Evolutionary conservation across 1,139 yeast genomes (phyloP).

Genomic region (Spencermartinsiella ligniputridi): DNA sequence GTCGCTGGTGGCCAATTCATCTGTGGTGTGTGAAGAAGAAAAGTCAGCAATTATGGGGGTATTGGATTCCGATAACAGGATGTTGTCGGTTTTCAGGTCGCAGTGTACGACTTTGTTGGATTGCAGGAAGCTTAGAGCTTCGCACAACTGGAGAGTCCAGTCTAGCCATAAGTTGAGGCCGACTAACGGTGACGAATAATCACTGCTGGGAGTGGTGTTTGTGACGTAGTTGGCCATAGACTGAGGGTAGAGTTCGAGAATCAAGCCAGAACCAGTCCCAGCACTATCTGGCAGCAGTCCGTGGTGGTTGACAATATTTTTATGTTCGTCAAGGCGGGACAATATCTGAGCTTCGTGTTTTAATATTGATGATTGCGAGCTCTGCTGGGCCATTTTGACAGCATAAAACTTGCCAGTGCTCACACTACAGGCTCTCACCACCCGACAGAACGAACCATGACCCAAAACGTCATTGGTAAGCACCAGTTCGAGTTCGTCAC

Average conservation of each 20-base stretch:
- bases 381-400: constrained; percentile 15
- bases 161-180: constrained; percentile 17
- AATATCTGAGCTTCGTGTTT: constrained; percentile 18
- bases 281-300: constrained; percentile 14
- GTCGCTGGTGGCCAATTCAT: neutral
- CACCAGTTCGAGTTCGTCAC: neutral
- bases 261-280: constrained; percentile 14
- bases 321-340: constrained; percentile 2
- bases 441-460: constrained; percentile 19
- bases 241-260: constrained; percentile 16
- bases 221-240: constrained; percentile 15
- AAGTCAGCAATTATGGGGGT: constrained; percentile 23
- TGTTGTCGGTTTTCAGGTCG: constrained; percentile 88
- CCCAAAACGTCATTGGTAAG: constrained; percentile 12
- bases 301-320: constrained; percentile 14
- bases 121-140: constrained; percentile 56
- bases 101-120: constrained; percentile 59
- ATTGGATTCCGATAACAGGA: constrained; percentile 51
- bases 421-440: constrained; percentile 10
- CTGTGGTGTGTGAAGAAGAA: constrained; percentile 22
- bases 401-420: constrained; percentile 13
- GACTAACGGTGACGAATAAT: constrained; percentile 11
- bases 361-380: constrained; percentile 10
- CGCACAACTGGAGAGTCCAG: constrained; percentile 45
- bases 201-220: constrained; percentile 3